These are phyloP conservation scores for Gossypium longicalyx DNA, from an alignment of 345 rosid species.

Conservation along the genomic window DNA sequence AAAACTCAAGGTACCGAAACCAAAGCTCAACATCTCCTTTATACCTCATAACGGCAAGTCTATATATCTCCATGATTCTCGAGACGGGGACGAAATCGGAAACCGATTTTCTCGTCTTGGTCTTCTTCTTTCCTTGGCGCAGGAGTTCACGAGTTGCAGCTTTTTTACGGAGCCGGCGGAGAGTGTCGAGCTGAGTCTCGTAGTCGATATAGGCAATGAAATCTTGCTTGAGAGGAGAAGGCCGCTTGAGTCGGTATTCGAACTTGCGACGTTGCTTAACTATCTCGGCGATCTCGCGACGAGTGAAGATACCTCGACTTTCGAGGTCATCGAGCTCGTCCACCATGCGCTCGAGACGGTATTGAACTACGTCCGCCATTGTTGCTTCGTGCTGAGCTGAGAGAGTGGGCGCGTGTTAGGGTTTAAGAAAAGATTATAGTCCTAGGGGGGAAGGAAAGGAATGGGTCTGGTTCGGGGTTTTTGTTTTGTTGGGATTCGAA, in stretches of 20 bases:
- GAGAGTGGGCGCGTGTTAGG: neutral
- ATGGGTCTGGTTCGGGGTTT: neutral
- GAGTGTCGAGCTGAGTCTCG: conserved; percentile 67
- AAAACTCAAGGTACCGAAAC: conserved; percentile 85
- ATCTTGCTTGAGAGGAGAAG: conserved; percentile 83
- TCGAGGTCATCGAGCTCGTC: conserved; percentile 90
- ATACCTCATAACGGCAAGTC: conserved; percentile 62
- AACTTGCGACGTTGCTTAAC: conserved; percentile 74
- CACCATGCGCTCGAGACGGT: conserved; percentile 94
- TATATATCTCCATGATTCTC: conserved; percentile 63
- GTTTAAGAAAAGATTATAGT: neutral
- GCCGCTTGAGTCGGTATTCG: conserved; percentile 88
- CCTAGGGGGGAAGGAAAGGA: neutral
- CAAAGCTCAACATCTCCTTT: conserved; percentile 86
- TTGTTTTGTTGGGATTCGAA: neutral
- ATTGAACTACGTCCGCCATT: conserved; percentile 96
- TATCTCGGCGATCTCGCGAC: conserved; percentile 70
- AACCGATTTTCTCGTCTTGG: conserved; percentile 44
- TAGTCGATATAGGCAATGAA: conserved; percentile 76
- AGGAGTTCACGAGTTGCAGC: conserved; percentile 29
- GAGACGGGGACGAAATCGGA: conserved; percentile 69
- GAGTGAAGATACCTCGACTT: conserved; percentile 60
- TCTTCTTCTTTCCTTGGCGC: conserved; percentile 25
- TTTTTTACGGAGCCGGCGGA: conserved; percentile 69
- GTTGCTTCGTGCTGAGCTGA: neutral